Evolutionary conservation across 441 rosid genomes (phyloP).

Genomic region (Breynia disticha): DNA sequence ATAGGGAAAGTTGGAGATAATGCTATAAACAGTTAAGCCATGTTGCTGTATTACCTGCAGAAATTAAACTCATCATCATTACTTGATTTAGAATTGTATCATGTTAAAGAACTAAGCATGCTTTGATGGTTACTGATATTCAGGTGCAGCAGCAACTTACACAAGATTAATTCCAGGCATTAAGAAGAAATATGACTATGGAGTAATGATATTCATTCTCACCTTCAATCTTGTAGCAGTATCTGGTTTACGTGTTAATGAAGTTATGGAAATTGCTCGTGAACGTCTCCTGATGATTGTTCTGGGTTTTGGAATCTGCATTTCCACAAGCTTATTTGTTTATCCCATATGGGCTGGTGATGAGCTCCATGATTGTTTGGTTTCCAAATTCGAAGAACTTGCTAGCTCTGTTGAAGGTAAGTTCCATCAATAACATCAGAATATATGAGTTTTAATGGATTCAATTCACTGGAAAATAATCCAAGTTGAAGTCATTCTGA

Average conservation of each 20-base stretch:
- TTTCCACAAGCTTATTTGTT: constrained; percentile 41
- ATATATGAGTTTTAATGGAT: not conserved
- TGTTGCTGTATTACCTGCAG: too few relatives aligned
- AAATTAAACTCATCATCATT: too few relatives aligned
- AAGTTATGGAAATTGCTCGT: constrained; percentile 38
- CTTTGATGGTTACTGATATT: not conserved
- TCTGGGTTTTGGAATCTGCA: constrained; percentile 54
- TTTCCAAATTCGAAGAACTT: constrained; percentile 41
- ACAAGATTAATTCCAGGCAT: constrained; percentile 44
- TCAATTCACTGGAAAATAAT: not conserved
- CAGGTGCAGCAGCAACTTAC: constrained; percentile 61
- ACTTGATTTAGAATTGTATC: too few relatives aligned
- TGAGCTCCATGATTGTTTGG: constrained; percentile 56
- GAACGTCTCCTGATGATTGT: constrained; percentile 47
- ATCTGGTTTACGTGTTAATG: constrained; percentile 40
- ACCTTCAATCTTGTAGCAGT: constrained; percentile 69
- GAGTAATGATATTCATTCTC: constrained; percentile 64
- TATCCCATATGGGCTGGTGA: constrained; percentile 82
- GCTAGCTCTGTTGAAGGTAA: constrained; percentile 58
- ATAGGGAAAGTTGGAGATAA: too few relatives aligned
- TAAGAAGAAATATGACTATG: constrained; percentile 58
- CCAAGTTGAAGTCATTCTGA: not conserved
- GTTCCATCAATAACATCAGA: too few relatives aligned
- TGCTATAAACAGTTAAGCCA: too few relatives aligned
- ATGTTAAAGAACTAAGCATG: too few relatives aligned